Evolutionary conservation across 305 asterid species (phyloP).

Genomic region (Ajuga reptans): DNA sequence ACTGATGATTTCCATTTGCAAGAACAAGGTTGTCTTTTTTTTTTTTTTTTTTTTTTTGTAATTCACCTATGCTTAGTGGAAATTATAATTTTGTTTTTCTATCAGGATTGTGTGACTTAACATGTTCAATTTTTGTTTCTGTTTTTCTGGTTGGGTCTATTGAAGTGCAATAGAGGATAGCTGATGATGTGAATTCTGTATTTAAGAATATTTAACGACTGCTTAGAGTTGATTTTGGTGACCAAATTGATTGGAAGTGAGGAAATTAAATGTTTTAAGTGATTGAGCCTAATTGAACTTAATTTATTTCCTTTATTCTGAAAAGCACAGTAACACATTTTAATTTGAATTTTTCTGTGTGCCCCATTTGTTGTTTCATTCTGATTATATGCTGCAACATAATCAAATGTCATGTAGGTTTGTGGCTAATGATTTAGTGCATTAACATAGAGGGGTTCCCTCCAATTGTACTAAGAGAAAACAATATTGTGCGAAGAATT

Average conservation of each 20-base stretch:
- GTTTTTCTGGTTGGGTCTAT: neutral
- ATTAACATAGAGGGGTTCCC: neutral
- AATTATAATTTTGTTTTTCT: neutral
- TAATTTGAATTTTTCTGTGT: neutral
- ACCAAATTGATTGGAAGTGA: neutral
- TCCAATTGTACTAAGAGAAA: neutral
- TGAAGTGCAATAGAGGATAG: neutral
- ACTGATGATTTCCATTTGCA: neutral
- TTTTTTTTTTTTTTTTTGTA: neutral
- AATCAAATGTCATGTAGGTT: neutral
- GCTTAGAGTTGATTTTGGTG: neutral
- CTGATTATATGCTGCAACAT: neutral
- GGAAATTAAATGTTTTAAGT: neutral
- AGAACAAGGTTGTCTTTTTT: neutral
- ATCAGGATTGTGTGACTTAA: neutral
- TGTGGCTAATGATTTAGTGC: neutral
- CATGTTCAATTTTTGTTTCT: neutral
- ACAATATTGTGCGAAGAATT: neutral
- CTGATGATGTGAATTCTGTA: neutral
- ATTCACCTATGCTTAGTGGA: neutral
- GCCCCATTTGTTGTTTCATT: neutral
- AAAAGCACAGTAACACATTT: neutral
- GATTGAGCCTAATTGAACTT: neutral
- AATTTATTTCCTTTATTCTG: neutral
- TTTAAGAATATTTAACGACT: neutral